Percentiles rank a stretch among this genome's conserved stretches.
Evolutionary conservation across 202 grass and related monocot species (phyloP).

Genomic region (Hordeum pubiflorum): DNA sequence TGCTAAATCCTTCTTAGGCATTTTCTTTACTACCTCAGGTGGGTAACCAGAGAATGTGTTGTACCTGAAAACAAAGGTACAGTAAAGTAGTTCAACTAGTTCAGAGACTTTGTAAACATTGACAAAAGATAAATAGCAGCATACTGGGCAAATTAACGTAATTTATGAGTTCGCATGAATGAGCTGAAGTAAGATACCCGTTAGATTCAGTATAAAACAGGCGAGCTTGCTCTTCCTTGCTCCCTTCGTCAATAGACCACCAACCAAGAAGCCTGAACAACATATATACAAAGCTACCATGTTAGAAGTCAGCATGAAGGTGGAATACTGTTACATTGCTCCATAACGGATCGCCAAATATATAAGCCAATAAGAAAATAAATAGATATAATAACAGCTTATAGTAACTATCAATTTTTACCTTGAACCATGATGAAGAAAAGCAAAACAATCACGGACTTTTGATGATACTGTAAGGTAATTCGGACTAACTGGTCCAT

Average conservation of each 20-base stretch:
- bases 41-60: slow-evolving; percentile 96
- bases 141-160: neutral
- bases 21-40: slow-evolving; percentile 93
- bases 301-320: neutral
- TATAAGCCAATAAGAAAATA: slow-evolving; percentile 14
- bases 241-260: slow-evolving; percentile 96
- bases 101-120: slow-evolving; percentile 11
- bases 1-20: slow-evolving; percentile 94
- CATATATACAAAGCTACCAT: slow-evolving; percentile 17
- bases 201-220: slow-evolving; percentile 65
- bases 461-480: slow-evolving; percentile 63
- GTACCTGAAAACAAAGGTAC: slow-evolving; percentile 56
- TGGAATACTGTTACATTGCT: slow-evolving; percentile 17
- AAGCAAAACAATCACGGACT: slow-evolving; percentile 75
- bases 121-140: neutral
- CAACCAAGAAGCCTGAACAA: slow-evolving; percentile 76
- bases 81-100: neutral
- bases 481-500: slow-evolving; percentile 60
- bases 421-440: slow-evolving; percentile 94
- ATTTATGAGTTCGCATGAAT: neutral
- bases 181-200: slow-evolving; percentile 42
- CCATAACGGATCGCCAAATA: neutral
- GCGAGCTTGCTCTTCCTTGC: slow-evolving; percentile 87
- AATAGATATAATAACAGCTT: neutral
- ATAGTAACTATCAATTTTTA: slow-evolving; percentile 25